Conservation (phyloP, 108 stramenopile genomes). For the Thalassiosira profunda region DNA sequence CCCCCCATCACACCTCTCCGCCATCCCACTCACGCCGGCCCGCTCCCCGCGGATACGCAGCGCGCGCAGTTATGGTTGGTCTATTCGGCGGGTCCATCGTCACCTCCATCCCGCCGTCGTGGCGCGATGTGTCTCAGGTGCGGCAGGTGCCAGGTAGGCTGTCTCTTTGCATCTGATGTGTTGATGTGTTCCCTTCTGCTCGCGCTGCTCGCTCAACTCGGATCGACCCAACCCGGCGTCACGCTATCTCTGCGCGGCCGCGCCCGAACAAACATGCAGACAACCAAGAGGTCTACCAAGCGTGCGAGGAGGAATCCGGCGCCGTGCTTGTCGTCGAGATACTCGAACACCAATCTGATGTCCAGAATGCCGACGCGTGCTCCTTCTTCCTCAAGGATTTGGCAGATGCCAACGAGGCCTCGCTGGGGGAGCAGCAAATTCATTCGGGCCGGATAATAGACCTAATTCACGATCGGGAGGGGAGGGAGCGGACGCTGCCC, state of each 20-base stretch:
- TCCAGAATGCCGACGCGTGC: constrained; percentile 49
- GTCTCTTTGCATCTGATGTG: background rate
- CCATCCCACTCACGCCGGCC: no score
- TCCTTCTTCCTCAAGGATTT: constrained; percentile 73
- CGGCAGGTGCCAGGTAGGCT: constrained; percentile 72
- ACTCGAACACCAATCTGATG: constrained; percentile 50
- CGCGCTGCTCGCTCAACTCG: background rate
- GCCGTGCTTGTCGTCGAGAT: constrained; percentile 71
- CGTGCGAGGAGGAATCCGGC: constrained; percentile 44
- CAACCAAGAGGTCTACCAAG: constrained; percentile 82
- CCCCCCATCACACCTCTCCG: no score
- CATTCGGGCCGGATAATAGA: background rate
- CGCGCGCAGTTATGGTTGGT: no score
- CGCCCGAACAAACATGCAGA: constrained; percentile 13
- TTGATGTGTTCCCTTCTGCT: background rate
- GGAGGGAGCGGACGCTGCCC: constrained; percentile 27
- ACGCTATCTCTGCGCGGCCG: background rate
- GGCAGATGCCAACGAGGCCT: constrained; percentile 58
- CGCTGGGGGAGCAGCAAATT: constrained; percentile 3
- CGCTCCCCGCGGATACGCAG: no score
- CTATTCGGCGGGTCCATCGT: constrained; percentile 79
- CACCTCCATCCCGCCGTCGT: constrained; percentile 47
- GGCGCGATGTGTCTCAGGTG: constrained; percentile 68
- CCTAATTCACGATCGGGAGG: constrained; percentile 1
- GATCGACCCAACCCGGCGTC: background rate